phyloP scores from a whole-genome alignment of 352 stramenopile genomes.

The Globisporangium splendens region DNA sequence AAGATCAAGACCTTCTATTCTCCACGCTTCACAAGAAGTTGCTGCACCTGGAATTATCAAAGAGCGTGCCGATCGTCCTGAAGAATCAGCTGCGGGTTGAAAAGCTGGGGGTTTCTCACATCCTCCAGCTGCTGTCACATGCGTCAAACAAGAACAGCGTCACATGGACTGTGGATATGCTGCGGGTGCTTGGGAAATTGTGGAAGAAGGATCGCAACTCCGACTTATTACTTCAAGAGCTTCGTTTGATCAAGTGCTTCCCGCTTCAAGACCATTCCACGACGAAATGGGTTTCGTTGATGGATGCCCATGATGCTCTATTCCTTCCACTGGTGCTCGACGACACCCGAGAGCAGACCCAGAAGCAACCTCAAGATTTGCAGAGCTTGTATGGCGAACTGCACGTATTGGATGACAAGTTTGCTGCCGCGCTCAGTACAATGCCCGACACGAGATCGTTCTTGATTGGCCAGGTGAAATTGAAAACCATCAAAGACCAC shows the following conservation, averaged over 20 bases:
- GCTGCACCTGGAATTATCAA: conserved; percentile 40
- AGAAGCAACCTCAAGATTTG: background rate
- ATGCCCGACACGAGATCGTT: conserved; percentile 39
- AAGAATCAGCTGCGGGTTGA: conserved; percentile 67
- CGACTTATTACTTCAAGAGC: conserved; percentile 47
- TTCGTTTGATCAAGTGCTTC: conserved; percentile 74
- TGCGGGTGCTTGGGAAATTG: conserved; percentile 52
- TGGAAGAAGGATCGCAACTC: conserved; percentile 51
- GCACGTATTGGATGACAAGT: conserved; percentile 36
- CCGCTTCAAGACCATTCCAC: conserved; percentile 26
- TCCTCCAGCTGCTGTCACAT: conserved; percentile 49
- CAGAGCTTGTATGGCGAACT: conserved; percentile 41
- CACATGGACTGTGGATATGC: conserved; percentile 32
- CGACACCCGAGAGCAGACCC: background rate
- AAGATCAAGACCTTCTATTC: conserved; percentile 20
- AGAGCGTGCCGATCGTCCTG: conserved; percentile 32
- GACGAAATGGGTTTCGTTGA: conserved; percentile 41
- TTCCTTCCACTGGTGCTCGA: conserved; percentile 13
- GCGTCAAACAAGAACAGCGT: conserved; percentile 32
- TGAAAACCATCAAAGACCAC: conserved; percentile 67
- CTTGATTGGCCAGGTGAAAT: conserved; percentile 42
- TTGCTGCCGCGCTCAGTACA: conserved; percentile 25
- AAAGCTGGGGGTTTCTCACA: conserved; percentile 53
- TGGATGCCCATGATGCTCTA: conserved; percentile 31
- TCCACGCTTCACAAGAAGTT: conserved; percentile 48